A percentile compares a stretch with the other conserved stretches of the same genome.
phyloP scores from a whole-genome alignment of 441 rosid species.

The Jatropha multifida region DNA sequence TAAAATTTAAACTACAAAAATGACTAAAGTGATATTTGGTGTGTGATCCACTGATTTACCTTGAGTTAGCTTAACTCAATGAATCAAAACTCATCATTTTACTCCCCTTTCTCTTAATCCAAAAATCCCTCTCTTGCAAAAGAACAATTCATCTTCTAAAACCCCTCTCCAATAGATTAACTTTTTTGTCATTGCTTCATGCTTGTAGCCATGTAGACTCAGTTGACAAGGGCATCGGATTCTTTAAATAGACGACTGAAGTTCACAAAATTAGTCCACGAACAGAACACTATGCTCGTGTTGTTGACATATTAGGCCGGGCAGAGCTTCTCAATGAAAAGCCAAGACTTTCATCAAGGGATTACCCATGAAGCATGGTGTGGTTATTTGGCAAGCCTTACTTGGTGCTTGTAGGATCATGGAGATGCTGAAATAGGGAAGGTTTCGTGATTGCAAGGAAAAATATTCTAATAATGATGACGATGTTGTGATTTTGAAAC shows the following conservation, averaged over 20 bases:
- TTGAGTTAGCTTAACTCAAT: too few relatives aligned
- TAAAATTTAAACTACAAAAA: too few relatives aligned
- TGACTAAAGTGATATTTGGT: too few relatives aligned
- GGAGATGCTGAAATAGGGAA: constrained; percentile 59
- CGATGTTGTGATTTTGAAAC: constrained; percentile 21
- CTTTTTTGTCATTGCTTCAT: too few relatives aligned
- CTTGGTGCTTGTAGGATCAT: constrained; percentile 83
- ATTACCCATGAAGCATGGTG: constrained; percentile 49
- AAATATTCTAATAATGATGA: constrained; percentile 20
- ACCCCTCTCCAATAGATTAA: too few relatives aligned
- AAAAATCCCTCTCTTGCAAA: too few relatives aligned
- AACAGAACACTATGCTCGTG: constrained; percentile 73
- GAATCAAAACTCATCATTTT: too few relatives aligned
- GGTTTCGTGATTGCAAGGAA: constrained; percentile 12
- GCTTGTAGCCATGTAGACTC: constrained; percentile 66
- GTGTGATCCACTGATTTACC: too few relatives aligned
- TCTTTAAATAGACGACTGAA: constrained; percentile 59
- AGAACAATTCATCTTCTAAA: too few relatives aligned
- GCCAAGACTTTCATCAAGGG: constrained; percentile 60
- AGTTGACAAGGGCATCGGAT: constrained; percentile 62
- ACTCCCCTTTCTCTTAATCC: too few relatives aligned
- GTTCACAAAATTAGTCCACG: constrained; percentile 57
- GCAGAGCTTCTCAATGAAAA: constrained; percentile 69
- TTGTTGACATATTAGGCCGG: constrained; percentile 89
- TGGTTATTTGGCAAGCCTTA: constrained; percentile 75